A percentile compares a stretch with the other conserved stretches of the same genome.
Conservation (phyloP, 805 yeast species). For the Yamadazyma sp. region DNA sequence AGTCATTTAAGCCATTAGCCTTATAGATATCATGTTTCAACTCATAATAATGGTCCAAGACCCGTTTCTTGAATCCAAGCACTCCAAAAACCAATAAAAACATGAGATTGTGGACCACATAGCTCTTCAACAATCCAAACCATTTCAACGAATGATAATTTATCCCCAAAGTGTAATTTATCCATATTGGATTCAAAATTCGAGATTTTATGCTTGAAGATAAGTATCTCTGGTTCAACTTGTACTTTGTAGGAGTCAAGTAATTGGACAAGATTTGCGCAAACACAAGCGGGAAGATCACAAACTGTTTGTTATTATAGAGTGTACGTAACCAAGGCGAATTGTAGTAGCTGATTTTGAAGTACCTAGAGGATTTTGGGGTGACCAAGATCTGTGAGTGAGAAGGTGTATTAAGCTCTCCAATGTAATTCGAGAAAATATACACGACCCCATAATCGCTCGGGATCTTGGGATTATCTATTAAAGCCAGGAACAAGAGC, state of each 20-base stretch:
- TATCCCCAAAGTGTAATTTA: conserved; percentile 32
- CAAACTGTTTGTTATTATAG: conserved; percentile 31
- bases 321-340: conserved; percentile 19
- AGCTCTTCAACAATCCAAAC: conserved; percentile 27
- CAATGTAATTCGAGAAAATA: conserved; percentile 30
- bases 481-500: conserved; percentile 22
- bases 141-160: conserved; percentile 26
- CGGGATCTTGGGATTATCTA: conserved; percentile 28
- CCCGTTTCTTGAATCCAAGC: conserved; percentile 20
- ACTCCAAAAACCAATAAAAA: conserved; percentile 21
- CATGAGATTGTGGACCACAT: conserved; percentile 25
- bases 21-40: conserved; percentile 17
- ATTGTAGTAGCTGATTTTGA: conserved; percentile 26
- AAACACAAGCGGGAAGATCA: conserved; percentile 36
- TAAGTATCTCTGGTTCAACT: conserved; percentile 36
- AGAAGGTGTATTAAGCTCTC: conserved; percentile 34
- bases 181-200: conserved; percentile 43
- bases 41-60: conserved; percentile 26
- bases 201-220: conserved; percentile 30
- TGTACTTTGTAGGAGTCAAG: conserved; percentile 38
- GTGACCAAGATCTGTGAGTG: conserved; percentile 28
- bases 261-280: conserved; percentile 42
- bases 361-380: conserved; percentile 25
- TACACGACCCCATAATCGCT: conserved; percentile 39
- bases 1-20: conserved; percentile 12